Base-by-base conservation (phyloP, 169 alveolate species). In the Cryptosporidium canis region DNA sequence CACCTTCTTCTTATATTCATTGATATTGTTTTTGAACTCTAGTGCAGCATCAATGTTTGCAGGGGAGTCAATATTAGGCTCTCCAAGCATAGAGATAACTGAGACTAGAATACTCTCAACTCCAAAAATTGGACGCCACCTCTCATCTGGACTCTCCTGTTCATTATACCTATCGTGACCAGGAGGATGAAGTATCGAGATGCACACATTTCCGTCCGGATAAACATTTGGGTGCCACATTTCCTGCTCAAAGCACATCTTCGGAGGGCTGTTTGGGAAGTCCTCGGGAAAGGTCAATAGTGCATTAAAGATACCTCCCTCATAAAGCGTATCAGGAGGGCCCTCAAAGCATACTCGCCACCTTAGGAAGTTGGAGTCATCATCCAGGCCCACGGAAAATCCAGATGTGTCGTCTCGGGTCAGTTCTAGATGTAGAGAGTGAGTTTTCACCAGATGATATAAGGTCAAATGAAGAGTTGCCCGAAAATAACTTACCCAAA, bases 121-220 rank as follows among this genome's bases (percentile, higher is more conserved):
- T n/a, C 99, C 95, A 51, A 96, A 94, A 56, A 97, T 96, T 2
- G 99, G 99, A 53, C 99, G 94, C 99, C 99, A 97, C 83, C 98
- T 94, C 92, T 98, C 99, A 63, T 97, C 99, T n/a, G 99, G 97
- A 1, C 95, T 94, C 93, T 97, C 99, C 85, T 96, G 98, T 66
- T 95, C 97, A 94, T 97, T 98, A 91, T 94, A 95, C 51, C 91
- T 91, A 91, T 98, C 99, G 21, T 93, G 92, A 21, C 99, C 99
- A 14, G 99, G 99, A 9, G 99, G 97, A 85, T 97, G 99, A 31
- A 98, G 94, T 71, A 98, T 98, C 11, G 99, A 96, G 51, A 98
- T 98, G 92, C 99, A 98, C 11, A 97, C 99, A 72, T 93, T 92
- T n/a, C 99, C 99, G 91, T 95, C 99, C 21, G 98, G 97, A 67